Evolutionary conservation across 352 stramenopile species (phyloP), one percentile per base, ranked within the genome.

Genomic region (Phytophthora ohioensis): DNA sequence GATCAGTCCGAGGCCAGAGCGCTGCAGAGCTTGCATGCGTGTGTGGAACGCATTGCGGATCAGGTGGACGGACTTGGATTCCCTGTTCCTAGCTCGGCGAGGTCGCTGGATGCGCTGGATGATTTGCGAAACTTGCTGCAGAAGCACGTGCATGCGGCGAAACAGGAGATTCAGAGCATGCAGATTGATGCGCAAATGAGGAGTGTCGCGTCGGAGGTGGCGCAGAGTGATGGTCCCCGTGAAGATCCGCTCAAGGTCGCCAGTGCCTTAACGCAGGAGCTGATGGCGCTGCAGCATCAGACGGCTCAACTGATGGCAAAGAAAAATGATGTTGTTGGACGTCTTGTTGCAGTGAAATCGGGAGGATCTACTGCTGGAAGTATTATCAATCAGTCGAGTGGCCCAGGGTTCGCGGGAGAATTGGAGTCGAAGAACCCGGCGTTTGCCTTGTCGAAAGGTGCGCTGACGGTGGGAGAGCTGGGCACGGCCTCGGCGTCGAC

Each of bases 101-200:
- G 73, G 15, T 80, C 82, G 15, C 35, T 92, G 32, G 79, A 88
- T 36, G 74, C 79, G 0, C 61, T 92, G 1, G 79, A 91, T n/a
- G 85, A 91, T 38, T 64, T 92, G 31, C 71, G 64, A 32, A 90
- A 81, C 31, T 45, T 91, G 36, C 59, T 92, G 46, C 69, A 77
- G 34, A 78, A 71, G 34, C 79, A 90, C 36, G 75, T 85, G 11
- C 80, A 87, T 38, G 58, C 77, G 0, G 57, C 80, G 17, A 87
- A 83, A 53, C 82, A 90, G 58, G 85, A 92, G 54, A 88, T 92
- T 32, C 85, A 92, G 64, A 89, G 69, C 38, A 70, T 91, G 55
- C 75, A 92, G 71, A 91, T 91, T 65, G 71, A 80, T 30, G 78
- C 75, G 15, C 79, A 87, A 58, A 92, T 91, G 82, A 72, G 75